Base-by-base conservation (phyloP, 768 basidiomycete genomes). In the Psilocybe tampanensis region DNA sequence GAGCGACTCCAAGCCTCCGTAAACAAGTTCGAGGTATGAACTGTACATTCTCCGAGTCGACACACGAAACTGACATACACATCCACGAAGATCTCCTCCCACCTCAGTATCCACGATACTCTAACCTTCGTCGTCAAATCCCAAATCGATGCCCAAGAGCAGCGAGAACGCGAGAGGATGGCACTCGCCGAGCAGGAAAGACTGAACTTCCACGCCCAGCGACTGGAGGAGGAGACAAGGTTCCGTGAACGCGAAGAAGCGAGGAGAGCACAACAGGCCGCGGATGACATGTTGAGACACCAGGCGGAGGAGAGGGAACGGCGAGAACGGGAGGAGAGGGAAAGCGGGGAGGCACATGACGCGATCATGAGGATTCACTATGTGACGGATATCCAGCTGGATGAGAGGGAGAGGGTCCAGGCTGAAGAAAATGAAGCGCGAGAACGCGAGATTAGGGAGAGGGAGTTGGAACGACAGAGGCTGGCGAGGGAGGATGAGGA, bases 71-170 rank as follows among this genome's bases (percentile, higher is more conserved):
- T 55, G n/a, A 52, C 44, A 2, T 18, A 52, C 39, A 11, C 23
- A 19, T 13, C 33, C 5, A 7, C 19, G 21, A 19, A 63, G 62
- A 47, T 63, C 15, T 53, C 54, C 9, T 56, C 62, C 3, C 59
- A 63, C 43, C 51, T 63, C 1, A 53, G 52, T 19, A 43, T 63
- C 0, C 54, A 60, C 45, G 59, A 63, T 8, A 48, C 43, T 13
- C n/a, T 63, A 8, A 45, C 39, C 32, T 44, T 57, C 17, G 11
- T 63, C 19, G 45, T 58, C 17, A 42, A 55, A 34, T 44, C 55
- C 12, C 59, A 63, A n/a, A 51, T 54, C 13, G 26, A 47, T 21
- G 47, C 56, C 24, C 33, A 44, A 24, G 48, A 44, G 17, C 23
- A n/a, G 4, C 26, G 26, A 8, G 51, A 39, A 36, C 54, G 51